Evolutionary conservation across 108 stramenopile genomes (phyloP).

Genomic region (Discostella stelligeroides): DNA sequence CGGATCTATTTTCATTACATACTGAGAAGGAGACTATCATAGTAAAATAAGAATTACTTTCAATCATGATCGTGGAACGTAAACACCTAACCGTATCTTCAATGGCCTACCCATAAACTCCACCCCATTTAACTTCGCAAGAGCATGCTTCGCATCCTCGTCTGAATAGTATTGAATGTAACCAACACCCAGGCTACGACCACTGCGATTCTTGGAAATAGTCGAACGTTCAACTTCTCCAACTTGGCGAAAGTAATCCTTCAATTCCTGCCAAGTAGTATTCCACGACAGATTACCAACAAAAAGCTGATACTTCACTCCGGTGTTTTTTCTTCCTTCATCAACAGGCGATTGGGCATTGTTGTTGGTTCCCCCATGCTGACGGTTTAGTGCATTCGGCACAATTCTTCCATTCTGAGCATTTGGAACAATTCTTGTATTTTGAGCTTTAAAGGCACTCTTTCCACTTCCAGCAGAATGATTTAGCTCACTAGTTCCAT

Average conservation of each 20-base stretch:
- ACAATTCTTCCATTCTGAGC: too few species aligned
- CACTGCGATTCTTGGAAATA: conserved; percentile 56
- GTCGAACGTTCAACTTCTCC: conserved; percentile 79
- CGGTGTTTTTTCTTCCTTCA: neutral
- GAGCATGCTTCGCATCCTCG: conserved; percentile 82
- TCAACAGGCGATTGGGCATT: too few species aligned
- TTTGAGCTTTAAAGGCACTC: too few species aligned
- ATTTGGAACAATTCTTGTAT: too few species aligned
- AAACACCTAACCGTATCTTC: conserved; percentile 73
- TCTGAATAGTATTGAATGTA: conserved; percentile 80
- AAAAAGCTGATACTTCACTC: conserved; percentile 58
- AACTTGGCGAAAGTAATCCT: conserved; percentile 82
- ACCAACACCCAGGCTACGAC: conserved; percentile 83
- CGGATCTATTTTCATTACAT: too few species aligned
- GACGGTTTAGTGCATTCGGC: too few species aligned
- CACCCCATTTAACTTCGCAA: conserved; percentile 72
- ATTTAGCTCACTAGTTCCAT: too few species aligned
- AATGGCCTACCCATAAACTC: conserved; percentile 74
- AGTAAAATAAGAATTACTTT: too few species aligned
- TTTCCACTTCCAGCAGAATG: too few species aligned
- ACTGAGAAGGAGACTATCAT: too few species aligned
- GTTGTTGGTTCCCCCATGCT: too few species aligned
- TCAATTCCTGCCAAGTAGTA: conserved; percentile 82
- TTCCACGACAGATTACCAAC: conserved; percentile 86
- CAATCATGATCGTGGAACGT: too few species aligned